These are phyloP conservation scores for Ophiocordyceps australis DNA, from an alignment of 2,329 filamentous ascomycete genomes.

Conservation along the genomic window DNA sequence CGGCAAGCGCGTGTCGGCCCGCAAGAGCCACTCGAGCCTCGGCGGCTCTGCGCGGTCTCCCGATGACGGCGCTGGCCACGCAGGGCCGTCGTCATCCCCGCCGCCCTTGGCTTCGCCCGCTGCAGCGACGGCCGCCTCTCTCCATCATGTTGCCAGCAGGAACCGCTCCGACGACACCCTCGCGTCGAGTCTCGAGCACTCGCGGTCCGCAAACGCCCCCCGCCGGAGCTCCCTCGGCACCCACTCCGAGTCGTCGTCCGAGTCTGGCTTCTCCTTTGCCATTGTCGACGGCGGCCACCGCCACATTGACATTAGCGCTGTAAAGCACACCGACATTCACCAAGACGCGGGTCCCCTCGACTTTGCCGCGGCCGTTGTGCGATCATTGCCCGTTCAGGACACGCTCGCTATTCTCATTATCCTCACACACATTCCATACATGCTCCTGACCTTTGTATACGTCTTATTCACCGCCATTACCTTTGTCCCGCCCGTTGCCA, in stretches of 20 bases:
- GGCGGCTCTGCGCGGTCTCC: slow-evolving; percentile 18
- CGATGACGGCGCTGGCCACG: slow-evolving; percentile 12
- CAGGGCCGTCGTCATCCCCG: slow-evolving; percentile 10
- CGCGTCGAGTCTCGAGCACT: slow-evolving; percentile 13
- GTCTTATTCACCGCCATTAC: slow-evolving; percentile 84
- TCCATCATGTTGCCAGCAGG: too few species aligned
- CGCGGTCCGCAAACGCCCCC: slow-evolving; percentile 20
- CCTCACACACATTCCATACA: slow-evolving; percentile 77
- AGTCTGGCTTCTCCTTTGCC: slow-evolving; percentile 23
- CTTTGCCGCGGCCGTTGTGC: slow-evolving; percentile 70
- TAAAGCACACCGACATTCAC: slow-evolving; percentile 49
- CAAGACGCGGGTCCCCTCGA: slow-evolving; percentile 57
- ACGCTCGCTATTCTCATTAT: slow-evolving; percentile 95
- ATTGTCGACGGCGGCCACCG: slow-evolving; percentile 32
- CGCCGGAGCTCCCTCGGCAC: slow-evolving; percentile 30
- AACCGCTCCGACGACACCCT: slow-evolving; percentile 12
- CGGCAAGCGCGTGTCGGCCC: slow-evolving; percentile 18
- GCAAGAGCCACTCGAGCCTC: slow-evolving; percentile 26
- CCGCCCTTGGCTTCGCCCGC: slow-evolving; percentile 7
- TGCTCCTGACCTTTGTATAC: slow-evolving; percentile 77
- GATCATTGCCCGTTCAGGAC: slow-evolving; percentile 79
- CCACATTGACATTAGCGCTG: slow-evolving; percentile 52
- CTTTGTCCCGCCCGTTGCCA: slow-evolving; percentile 70
- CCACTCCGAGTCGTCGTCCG: slow-evolving; percentile 35
- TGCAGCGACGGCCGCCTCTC: slow-evolving; percentile 3